Conservation (phyloP, 306 rosid species). For the Heteromeles arbutifolia region DNA sequence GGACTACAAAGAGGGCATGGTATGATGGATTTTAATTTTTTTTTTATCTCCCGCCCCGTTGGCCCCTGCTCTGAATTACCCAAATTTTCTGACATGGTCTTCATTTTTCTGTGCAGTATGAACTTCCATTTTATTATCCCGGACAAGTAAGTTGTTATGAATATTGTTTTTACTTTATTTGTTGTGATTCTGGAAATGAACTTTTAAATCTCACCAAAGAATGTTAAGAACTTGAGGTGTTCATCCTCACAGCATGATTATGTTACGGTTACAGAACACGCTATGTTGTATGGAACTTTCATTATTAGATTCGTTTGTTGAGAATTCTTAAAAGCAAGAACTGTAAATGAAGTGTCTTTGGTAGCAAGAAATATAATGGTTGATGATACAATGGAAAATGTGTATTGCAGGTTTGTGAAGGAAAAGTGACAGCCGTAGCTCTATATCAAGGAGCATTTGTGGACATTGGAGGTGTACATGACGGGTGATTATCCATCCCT, state of each 20-base stretch:
- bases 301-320: too few relatives aligned
- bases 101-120: constrained; percentile 66
- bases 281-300: too few relatives aligned
- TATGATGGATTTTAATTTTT: constrained; percentile 19
- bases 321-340: background rate
- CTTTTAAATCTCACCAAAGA: background rate
- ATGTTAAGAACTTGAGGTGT: background rate
- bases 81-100: constrained; percentile 16
- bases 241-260: background rate
- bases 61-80: background rate
- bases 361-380: background rate
- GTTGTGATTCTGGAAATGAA: background rate
- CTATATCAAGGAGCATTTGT: constrained; percentile 98
- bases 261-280: background rate
- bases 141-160: constrained; percentile 68
- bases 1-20: constrained; percentile 94
- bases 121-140: constrained; percentile 92
- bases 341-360: background rate
- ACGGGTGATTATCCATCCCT: constrained; percentile 54
- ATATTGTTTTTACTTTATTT: background rate
- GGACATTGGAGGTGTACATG: constrained; percentile 95
- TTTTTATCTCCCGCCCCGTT: background rate
- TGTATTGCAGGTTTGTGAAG: constrained; percentile 68
- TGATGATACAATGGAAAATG: constrained; percentile 6
- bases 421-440: constrained; percentile 73